Evolutionary conservation across 495 filamentous ascomycete species (phyloP).

Genomic region (Glonium stellatum): DNA sequence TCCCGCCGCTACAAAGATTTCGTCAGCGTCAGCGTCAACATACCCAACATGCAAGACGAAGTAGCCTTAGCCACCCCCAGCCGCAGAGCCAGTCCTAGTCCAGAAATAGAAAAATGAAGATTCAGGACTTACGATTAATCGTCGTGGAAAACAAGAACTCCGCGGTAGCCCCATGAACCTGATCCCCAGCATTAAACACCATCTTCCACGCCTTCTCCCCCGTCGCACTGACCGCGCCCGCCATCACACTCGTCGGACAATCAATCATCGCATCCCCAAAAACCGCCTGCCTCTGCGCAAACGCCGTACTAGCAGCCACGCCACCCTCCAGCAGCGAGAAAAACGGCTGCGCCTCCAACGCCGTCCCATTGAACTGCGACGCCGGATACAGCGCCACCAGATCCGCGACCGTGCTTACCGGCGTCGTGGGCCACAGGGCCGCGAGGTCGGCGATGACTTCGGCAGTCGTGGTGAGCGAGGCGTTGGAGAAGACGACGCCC

Average conservation of each 20-base stretch:
- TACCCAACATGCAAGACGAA: too few relatives aligned
- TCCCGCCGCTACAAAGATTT: too few relatives aligned
- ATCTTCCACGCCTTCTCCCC: slow-evolving; percentile 6
- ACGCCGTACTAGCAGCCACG: too few relatives aligned
- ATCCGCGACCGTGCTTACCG: slow-evolving; percentile 1
- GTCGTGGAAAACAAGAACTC: background rate
- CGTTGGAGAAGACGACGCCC: slow-evolving; percentile 18
- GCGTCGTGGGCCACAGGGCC: slow-evolving; percentile 1
- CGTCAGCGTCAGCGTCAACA: too few relatives aligned
- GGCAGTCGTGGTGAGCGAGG: background rate
- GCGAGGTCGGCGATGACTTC: slow-evolving; percentile 8
- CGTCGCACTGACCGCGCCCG: background rate
- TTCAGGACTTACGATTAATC: too few relatives aligned
- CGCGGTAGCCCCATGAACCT: slow-evolving; percentile 5
- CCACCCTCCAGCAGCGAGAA: slow-evolving; percentile 7
- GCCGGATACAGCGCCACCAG: slow-evolving; percentile 3
- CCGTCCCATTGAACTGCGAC: slow-evolving; percentile 9
- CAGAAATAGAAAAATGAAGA: too few relatives aligned
- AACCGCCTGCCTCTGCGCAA: too few relatives aligned
- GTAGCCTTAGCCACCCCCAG: too few relatives aligned
- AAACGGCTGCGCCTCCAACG: background rate
- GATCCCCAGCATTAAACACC: slow-evolving; percentile 12
- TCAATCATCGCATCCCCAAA: slow-evolving; percentile 10
- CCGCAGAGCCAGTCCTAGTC: too few relatives aligned
- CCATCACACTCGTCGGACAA: slow-evolving; percentile 19